Evolutionary conservation across 75 land plant genomes (phyloP), one percentile per base, ranked within the genome.

Genomic region (Adiantum capillusveneris): DNA sequence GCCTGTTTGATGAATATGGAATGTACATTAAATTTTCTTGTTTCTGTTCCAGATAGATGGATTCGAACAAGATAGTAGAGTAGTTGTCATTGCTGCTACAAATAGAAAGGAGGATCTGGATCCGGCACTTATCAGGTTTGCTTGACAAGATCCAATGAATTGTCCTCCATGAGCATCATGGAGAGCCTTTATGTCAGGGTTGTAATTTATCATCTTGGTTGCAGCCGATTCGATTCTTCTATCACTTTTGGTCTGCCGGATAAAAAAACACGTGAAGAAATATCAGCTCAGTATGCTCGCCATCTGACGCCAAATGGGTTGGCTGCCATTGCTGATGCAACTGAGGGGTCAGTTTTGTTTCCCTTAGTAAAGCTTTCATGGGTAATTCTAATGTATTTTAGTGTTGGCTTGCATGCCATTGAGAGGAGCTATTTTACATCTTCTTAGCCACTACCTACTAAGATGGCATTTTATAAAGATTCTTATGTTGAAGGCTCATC

Each of bases 41-140:
- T n/a, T n/a, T n/a, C n/a, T n/a, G 27, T 43, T 76, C 68, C 58
- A 92, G 98, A 89, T 93, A 62, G 98, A 93, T 81, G 96, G 96
- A 16, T 93, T 89, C 67, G 96, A 89, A 65, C 98, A 93, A 59
- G 98, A 93, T 29, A 93, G 77, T 28, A 79, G 74, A 62, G 79
- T 89, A 43, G 85, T 93, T 2, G 91, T 89, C 29, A 84, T 93
- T 71, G 98, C 96, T 34, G 98, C 98, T 36, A 93, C 98, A 53
- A 93, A 89, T 60, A 76, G 98, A 64, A 89, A 79, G 65, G 77
- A 93, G 58, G 98, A 93, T 53, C 82, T 93, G 58, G 98, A 93
- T 67, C 98, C 90, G 58, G 98, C 98, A 57, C 78, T 93, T 34
- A 75, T 93, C 31, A 93, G 97, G 97, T 85, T 63, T n/a, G 21